These are phyloP conservation scores for Sporothrix pallida DNA, from an alignment of 2,329 filamentous ascomycete species.

Conservation along the genomic window DNA sequence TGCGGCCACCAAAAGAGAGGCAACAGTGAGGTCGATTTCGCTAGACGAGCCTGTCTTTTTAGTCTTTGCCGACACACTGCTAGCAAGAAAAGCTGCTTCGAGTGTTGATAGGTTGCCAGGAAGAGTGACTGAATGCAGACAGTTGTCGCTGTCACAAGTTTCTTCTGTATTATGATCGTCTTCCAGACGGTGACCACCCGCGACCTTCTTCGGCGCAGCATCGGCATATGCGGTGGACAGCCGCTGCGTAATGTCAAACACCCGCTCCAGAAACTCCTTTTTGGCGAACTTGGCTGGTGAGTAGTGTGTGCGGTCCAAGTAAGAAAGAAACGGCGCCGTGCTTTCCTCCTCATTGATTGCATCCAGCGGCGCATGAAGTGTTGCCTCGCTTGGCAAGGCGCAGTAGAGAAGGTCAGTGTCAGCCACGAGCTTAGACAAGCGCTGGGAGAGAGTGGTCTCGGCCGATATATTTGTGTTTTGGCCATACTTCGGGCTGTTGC, in stretches of 20 bases:
- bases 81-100: background rate
- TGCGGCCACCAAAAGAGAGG: slow-evolving; percentile 48
- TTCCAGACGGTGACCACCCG: too few relatives aligned
- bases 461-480: background rate
- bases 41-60: background rate
- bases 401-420: slow-evolving; percentile 11
- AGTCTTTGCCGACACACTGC: background rate
- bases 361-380: slow-evolving; percentile 1
- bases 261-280: slow-evolving; percentile 22
- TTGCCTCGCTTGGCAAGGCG: background rate
- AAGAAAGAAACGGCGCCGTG: slow-evolving; percentile 32
- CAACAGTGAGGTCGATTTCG: slow-evolving; percentile 46
- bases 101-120: slow-evolving; percentile 7
- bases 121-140: background rate
- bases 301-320: background rate
- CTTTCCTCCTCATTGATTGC: background rate
- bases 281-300: slow-evolving; percentile 17
- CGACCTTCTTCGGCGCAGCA: background rate
- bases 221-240: slow-evolving; percentile 15
- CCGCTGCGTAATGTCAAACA: slow-evolving; percentile 21
- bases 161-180: background rate
- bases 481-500: background rate
- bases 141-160: background rate
- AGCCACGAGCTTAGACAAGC: background rate
- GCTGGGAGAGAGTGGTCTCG: background rate